Conservation (phyloP, 129 eudicot species). For the Helianthus tuberosus region DNA sequence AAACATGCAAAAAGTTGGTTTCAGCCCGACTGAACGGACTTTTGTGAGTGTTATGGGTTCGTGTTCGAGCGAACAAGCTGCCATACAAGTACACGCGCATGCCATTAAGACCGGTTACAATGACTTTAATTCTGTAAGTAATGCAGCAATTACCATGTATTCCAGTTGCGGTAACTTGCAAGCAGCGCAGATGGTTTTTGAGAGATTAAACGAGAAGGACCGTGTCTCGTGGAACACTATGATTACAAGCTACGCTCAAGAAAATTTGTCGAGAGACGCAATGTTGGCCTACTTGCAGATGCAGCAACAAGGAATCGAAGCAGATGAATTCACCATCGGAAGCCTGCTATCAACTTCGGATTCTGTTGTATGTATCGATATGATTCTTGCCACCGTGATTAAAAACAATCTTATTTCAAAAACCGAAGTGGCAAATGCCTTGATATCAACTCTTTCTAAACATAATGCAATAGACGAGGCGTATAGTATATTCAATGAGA, state of each 20-base stretch:
- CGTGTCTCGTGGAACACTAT: conserved; percentile 77
- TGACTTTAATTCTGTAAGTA: conserved; percentile 56
- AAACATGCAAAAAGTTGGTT: conserved; percentile 49
- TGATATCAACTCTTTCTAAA: conserved; percentile 64
- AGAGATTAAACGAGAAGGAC: conserved; percentile 55
- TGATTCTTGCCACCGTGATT: conserved; percentile 52
- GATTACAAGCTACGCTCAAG: conserved; percentile 64
- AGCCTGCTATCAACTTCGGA: conserved; percentile 62
- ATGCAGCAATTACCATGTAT: conserved; percentile 77
- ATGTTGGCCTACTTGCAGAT: conserved; percentile 47
- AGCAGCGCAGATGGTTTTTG: conserved; percentile 45
- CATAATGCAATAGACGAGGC: conserved; percentile 53
- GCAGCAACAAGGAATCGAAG: conserved; percentile 45
- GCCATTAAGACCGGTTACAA: conserved; percentile 62
- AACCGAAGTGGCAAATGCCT: conserved; percentile 72
- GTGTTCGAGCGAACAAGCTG: conserved; percentile 32
- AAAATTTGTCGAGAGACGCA: conserved; percentile 40
- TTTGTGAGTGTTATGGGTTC: conserved; percentile 77
- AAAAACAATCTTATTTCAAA: conserved; percentile 57
- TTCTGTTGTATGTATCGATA: conserved; percentile 36
- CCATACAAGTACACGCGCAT: conserved; percentile 58
- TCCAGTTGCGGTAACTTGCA: conserved; percentile 45
- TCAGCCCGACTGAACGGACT: conserved; percentile 65
- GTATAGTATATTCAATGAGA: conserved; percentile 39
- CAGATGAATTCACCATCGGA: conserved; percentile 86